Conservation (phyloP, 2,329 filamentous ascomycete genomes). For the Colletotrichum falcatum region DNA sequence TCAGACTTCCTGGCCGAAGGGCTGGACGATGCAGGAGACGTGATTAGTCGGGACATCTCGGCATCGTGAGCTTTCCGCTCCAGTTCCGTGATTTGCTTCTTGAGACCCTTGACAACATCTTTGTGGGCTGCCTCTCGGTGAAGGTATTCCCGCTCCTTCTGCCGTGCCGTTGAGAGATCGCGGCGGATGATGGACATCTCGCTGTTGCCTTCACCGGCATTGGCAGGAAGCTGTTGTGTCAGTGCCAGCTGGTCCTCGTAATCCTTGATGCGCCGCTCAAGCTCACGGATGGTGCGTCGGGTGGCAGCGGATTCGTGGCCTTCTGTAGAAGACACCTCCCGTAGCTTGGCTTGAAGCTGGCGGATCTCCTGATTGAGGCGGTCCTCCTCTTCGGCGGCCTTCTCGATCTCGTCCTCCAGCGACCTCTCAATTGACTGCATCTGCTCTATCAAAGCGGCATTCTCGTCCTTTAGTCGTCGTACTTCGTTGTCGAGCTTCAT, state of each 20-base stretch:
- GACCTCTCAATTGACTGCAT: slow-evolving; percentile 71
- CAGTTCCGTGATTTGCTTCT: slow-evolving; percentile 73
- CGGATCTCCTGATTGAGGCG: slow-evolving; percentile 68
- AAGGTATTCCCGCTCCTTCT: slow-evolving; percentile 73
- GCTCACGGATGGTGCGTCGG: slow-evolving; percentile 72
- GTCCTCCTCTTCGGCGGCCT: slow-evolving; percentile 74
- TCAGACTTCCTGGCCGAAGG: slow-evolving; percentile 69
- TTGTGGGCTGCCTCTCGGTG: slow-evolving; percentile 75
- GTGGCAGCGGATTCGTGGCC: slow-evolving; percentile 68
- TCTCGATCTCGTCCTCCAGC: slow-evolving; percentile 74
- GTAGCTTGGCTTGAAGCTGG: slow-evolving; percentile 61
- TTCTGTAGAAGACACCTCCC: slow-evolving; percentile 60
- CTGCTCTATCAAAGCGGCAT: slow-evolving; percentile 66
- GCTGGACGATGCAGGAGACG: slow-evolving; percentile 60
- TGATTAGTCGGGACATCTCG: slow-evolving; percentile 63
- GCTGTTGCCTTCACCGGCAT: slow-evolving; percentile 56
- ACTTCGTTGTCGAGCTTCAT: slow-evolving; percentile 76
- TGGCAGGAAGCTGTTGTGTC: slow-evolving; percentile 48
- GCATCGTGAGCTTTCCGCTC: slow-evolving; percentile 76
- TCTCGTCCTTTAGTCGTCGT: slow-evolving; percentile 74
- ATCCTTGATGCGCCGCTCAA: slow-evolving; percentile 72
- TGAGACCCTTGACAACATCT: slow-evolving; percentile 71
- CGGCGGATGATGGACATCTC: slow-evolving; percentile 72
- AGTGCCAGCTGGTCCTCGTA: slow-evolving; percentile 60
- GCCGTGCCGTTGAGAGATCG: slow-evolving; percentile 72